phyloP scores from a whole-genome alignment of 495 filamentous ascomycete species.

The Aspergillus biplanus region DNA sequence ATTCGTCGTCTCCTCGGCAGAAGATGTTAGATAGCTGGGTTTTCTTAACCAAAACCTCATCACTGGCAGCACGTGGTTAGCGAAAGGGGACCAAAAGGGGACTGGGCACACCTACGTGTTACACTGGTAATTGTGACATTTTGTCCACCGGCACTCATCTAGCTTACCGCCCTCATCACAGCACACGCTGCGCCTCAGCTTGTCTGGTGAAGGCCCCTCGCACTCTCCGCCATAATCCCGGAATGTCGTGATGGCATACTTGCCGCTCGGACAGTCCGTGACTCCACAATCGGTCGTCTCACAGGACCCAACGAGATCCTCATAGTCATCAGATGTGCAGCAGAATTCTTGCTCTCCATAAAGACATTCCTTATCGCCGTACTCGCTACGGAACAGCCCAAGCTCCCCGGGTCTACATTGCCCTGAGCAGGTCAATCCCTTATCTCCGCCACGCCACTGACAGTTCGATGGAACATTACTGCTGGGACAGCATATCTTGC shows the following conservation, averaged over 20 bases:
- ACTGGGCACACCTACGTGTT: background rate
- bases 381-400: background rate
- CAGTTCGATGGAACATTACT: background rate
- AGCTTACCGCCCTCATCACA: background rate
- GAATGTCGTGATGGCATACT: background rate
- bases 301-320: background rate
- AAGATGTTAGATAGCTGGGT: background rate
- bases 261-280: background rate
- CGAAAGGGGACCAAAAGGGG: background rate
- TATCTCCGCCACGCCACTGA: background rate
- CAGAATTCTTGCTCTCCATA: background rate
- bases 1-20: background rate
- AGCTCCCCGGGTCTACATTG: background rate
- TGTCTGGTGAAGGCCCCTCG: background rate
- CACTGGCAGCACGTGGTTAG: background rate
- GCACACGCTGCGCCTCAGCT: background rate
- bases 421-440: background rate
- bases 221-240: background rate
- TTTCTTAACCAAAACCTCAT: background rate
- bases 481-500: background rate
- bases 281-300: background rate
- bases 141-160: background rate
- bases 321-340: background rate
- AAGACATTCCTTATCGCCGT: background rate
- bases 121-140: background rate